Evolutionary conservation across 179 eudicot species (phyloP).

Genomic region (Camellia oleifera): DNA sequence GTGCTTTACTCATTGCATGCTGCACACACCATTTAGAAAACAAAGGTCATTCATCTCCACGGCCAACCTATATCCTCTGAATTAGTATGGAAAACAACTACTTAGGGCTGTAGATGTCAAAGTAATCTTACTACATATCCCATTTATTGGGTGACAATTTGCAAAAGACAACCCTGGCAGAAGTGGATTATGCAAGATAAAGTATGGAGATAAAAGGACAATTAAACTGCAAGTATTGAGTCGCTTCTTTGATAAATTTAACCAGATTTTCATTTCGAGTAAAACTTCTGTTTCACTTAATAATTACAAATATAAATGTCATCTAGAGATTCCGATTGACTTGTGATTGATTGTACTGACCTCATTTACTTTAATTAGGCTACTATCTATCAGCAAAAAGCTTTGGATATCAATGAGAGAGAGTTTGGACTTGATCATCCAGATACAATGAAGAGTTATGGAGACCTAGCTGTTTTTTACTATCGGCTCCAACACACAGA

Average conservation of each 20-base stretch:
- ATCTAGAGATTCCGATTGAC: neutral
- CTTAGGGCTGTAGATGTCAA: neutral
- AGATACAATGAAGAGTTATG: constrained; percentile 88
- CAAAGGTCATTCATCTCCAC: neutral
- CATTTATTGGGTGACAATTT: neutral
- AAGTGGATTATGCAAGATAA: neutral
- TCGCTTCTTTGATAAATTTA: too few species aligned
- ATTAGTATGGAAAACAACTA: neutral
- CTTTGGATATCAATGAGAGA: constrained; percentile 87
- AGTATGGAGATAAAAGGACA: neutral
- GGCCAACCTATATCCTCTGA: neutral
- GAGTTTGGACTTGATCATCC: constrained; percentile 93
- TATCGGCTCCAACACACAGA: constrained; percentile 86
- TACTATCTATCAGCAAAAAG: constrained; percentile 85
- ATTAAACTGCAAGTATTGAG: neutral
- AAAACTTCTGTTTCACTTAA: neutral
- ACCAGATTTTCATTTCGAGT: constrained; percentile 5
- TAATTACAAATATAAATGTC: neutral
- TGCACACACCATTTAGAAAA: neutral
- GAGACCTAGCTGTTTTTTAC: constrained; percentile 84
- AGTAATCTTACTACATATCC: neutral
- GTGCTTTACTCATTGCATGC: neutral
- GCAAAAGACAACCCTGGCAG: neutral
- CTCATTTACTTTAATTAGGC: constrained; percentile 38
- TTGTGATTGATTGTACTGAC: neutral